phyloP scores from a whole-genome alignment of 179 eudicot genomes.

The Vitellaria paradoxa region DNA sequence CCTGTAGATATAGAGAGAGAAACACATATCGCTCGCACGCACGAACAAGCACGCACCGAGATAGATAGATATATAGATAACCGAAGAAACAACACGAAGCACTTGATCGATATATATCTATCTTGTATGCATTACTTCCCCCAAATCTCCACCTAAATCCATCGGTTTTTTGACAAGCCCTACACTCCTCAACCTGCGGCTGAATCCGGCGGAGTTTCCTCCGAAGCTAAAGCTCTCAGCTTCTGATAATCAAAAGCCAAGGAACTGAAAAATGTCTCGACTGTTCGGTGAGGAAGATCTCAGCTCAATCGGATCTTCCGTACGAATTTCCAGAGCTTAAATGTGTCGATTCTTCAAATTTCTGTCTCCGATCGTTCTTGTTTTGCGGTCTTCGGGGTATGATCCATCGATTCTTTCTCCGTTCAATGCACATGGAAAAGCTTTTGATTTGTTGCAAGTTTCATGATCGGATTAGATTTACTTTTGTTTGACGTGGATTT shows the following conservation, averaged over 20 bases:
- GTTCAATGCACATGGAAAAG: not conserved
- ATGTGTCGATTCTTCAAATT: not conserved
- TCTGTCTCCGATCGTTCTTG: constrained; percentile 40
- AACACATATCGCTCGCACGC: constrained; percentile 7
- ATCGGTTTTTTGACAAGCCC: not conserved
- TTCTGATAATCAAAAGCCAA: too few relatives aligned
- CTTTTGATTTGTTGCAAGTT: not conserved
- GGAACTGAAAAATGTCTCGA: not conserved
- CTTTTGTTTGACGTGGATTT: not conserved
- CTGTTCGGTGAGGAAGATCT: constrained; percentile 38
- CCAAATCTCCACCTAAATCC: constrained; percentile 22
- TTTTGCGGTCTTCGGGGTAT: constrained; percentile 28
- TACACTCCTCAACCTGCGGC: too few relatives aligned
- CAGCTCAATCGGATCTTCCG: constrained; percentile 34
- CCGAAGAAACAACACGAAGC: too few relatives aligned
- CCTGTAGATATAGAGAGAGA: too few relatives aligned
- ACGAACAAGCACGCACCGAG: constrained; percentile 19
- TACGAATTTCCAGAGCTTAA: constrained; percentile 9
- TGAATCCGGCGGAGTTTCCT: not conserved
- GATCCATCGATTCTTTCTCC: constrained; percentile 41
- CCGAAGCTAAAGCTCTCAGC: too few relatives aligned
- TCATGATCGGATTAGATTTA: constrained; percentile 19
- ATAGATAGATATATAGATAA: too few relatives aligned
- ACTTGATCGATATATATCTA: too few relatives aligned
- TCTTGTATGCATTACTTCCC: constrained; percentile 10